phyloP scores from a whole-genome alignment of 768 basidiomycete genomes.

The Suillus cothurnatus region DNA sequence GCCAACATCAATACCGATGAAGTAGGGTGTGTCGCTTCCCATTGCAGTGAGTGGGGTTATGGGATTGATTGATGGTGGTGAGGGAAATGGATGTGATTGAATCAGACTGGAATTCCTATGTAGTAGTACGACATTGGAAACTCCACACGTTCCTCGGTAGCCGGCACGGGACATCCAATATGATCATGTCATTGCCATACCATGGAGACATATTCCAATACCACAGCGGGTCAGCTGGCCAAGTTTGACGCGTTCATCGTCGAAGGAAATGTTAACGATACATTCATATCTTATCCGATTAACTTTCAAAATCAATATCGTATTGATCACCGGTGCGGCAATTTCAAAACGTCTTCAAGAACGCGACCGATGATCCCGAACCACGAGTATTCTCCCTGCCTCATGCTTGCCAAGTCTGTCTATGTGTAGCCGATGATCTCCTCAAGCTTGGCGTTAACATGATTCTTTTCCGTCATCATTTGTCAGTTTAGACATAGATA shows the following conservation, averaged over 20 bases:
- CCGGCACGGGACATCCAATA: not conserved
- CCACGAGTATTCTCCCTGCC: no score
- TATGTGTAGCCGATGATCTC: not conserved
- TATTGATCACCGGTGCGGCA: no score
- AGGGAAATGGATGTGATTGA: constrained; percentile 4
- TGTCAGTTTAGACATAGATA: not conserved
- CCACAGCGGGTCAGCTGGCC: no score
- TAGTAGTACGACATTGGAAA: not conserved
- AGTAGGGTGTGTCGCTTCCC: constrained; percentile 45
- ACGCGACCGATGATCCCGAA: no score
- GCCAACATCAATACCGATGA: constrained; percentile 84
- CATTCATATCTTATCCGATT: no score
- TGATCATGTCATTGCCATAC: not conserved
- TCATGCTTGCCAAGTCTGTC: no score
- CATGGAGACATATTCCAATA: no score
- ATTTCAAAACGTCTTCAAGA: no score
- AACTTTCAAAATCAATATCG: no score
- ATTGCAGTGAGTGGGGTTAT: constrained; percentile 25
- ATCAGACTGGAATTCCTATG: constrained; percentile 3
- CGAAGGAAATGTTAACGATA: no score
- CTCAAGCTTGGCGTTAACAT: not conserved
- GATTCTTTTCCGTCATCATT: no score
- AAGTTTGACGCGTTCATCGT: no score
- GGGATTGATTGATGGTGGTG: not conserved
- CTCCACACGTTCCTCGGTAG: not conserved